phyloP scores from a whole-genome alignment of 805 yeast genomes.

The Saccharomycodes ludwigii region DNA sequence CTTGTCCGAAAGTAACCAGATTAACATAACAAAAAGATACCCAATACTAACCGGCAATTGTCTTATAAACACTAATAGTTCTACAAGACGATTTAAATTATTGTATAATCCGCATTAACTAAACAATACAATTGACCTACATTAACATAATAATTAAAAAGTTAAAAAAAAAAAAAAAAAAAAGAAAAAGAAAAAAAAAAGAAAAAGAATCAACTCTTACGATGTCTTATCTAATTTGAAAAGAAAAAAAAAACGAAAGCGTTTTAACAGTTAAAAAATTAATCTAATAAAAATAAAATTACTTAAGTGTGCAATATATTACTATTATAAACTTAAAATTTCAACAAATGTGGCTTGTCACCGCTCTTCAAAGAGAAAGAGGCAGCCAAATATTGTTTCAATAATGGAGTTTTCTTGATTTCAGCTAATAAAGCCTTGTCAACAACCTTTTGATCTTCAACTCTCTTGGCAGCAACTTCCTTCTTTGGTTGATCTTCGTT shows the following conservation, averaged over 20 bases:
- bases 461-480: constrained; percentile 86
- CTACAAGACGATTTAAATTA: too few species aligned
- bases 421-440: constrained; percentile 87
- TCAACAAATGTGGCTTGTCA: constrained; percentile 96
- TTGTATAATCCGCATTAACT: too few species aligned
- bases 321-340: constrained; percentile 53
- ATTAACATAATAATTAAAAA: too few species aligned
- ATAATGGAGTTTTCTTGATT: constrained; percentile 94
- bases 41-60: too few species aligned
- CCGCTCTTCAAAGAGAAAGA: constrained; percentile 96
- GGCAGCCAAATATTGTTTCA: constrained; percentile 91
- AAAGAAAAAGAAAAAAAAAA: constrained; percentile 5
- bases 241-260: too few species aligned
- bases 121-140: too few species aligned
- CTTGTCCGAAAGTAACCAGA: too few species aligned
- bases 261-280: too few species aligned
- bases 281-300: too few species aligned
- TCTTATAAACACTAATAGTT: too few species aligned
- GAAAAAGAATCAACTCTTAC: constrained; percentile 4
- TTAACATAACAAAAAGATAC: constrained; percentile 2
- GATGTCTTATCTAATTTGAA: background rate
- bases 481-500: constrained; percentile 62
- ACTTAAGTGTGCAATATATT: too few species aligned
- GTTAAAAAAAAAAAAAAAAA: too few species aligned
- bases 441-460: constrained; percentile 91